Evolutionary conservation across 768 basidiomycete species (phyloP), one percentile per base, ranked within the genome.

Genomic region (Pluteus cervinus): DNA sequence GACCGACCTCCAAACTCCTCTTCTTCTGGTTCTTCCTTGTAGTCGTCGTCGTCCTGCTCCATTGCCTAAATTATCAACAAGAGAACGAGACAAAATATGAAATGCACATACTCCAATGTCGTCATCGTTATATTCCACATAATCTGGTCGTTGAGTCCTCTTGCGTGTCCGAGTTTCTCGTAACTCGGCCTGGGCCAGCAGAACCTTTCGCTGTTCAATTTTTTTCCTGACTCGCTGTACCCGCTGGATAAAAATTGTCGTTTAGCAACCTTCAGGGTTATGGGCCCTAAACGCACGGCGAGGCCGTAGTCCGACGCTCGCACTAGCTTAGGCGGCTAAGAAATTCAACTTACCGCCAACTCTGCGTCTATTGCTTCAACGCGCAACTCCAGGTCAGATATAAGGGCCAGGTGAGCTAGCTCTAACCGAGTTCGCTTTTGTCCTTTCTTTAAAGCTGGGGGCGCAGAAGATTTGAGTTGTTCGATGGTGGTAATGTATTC

Each of bases 111-210:
- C 82, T 60, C 83, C 86, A 48, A 78, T 81, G 40, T 74, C 76
- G 47, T 67, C 61, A 40, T 70, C 69, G 48, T 81, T 73, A 50
- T 72, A 68, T 58, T 89, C 87, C 36, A 85, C 85, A 59, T 91
- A 91, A 65, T 88, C 83, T 32, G 85, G 83, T 45, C 75, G 78
- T 29, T 73, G 73, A 3, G 81, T 78, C 59, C 75, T 73, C 37
- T 82, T 71, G 42, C 86, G 72, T 14, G 87, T 89, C 42, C 88
- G 73, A 18, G 86, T 89, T 57, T 81, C 77, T 44, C 86, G 75
- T 41, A 87, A 62, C 55, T 88, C 86, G 24, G 82, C 78, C 55
- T 87, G 85, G 14, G 79, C 84, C 45, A 81, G 62, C 40, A 80
- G 62, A 25, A 77, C 54, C 30, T 75, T 68, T 32, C 70, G 71